These are phyloP conservation scores for Arabidopsis hybrid DNA, from an alignment of 441 rosid genomes.

Conservation along the genomic window DNA sequence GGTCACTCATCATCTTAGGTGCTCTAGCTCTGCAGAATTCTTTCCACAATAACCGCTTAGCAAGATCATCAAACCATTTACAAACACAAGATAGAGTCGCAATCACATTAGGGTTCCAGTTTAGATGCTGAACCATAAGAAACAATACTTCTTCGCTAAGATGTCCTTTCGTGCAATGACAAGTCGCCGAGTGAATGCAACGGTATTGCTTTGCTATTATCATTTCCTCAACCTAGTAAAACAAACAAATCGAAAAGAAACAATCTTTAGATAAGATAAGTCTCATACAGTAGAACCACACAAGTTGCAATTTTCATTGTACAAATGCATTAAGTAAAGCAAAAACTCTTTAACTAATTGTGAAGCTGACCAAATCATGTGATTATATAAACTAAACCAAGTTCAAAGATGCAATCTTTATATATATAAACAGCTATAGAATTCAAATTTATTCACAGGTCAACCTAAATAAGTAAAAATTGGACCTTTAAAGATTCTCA, in stretches of 20 bases:
- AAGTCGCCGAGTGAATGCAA: slow-evolving; percentile 91
- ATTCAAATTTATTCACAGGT: slow-evolving; percentile 5
- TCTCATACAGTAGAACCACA: slow-evolving; percentile 1
- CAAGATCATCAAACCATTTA: slow-evolving; percentile 98
- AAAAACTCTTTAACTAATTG: slow-evolving; percentile 13
- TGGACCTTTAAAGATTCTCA: slow-evolving; percentile 21
- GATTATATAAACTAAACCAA: not conserved
- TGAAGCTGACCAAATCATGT: slow-evolving; percentile 31
- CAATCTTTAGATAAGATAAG: not conserved
- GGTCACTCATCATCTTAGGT: slow-evolving; percentile 92
- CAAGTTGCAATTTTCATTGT: slow-evolving; percentile 11
- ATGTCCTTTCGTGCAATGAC: slow-evolving; percentile 95
- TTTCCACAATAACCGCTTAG: slow-evolving; percentile 92
- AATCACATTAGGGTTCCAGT: slow-evolving; percentile 95
- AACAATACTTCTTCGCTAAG: slow-evolving; percentile 82
- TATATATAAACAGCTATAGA: slow-evolving; percentile 8
- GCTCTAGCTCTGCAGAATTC: slow-evolving; percentile 92
- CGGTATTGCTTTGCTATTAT: slow-evolving; percentile 88
- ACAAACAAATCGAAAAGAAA: slow-evolving; percentile 13
- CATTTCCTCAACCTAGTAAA: slow-evolving; percentile 54
- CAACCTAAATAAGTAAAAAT: slow-evolving; percentile 21
- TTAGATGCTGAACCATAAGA: slow-evolving; percentile 83
- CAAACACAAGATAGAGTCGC: slow-evolving; percentile 81
- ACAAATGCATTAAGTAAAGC: slow-evolving; percentile 34
- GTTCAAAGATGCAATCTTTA: slow-evolving; percentile 23